Base-by-base conservation (phyloP, 2,329 filamentous ascomycete genomes). In the Trichoderma sp. region DNA sequence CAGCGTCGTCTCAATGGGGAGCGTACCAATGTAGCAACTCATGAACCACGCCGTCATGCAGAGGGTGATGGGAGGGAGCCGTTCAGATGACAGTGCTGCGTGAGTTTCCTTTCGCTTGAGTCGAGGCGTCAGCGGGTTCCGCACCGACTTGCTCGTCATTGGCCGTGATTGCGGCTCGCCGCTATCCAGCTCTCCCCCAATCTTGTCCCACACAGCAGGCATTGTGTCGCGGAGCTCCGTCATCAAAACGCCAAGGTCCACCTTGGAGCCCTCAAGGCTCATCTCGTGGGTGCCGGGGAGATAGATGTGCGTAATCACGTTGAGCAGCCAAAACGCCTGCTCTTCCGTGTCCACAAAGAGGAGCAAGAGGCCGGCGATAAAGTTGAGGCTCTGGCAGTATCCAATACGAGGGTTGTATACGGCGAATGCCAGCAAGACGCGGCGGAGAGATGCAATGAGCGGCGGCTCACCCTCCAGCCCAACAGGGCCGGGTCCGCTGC, bases 21-120 rank as follows among this genome's bases (percentile, higher is more conserved):
- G 82, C 0, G 92, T 97, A 64, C 94, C 93, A 70, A 97, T 95
- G 78, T 95, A 97, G 73, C 95, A 92, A 58, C 92, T 96, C 94
- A 98, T 97, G 78, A 98, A 96, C 94, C 94, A 98, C 4, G 94
- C 92, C 10, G 94, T 97, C 78, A 95, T 93, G 72, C 93, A 96
- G 5, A 98, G 85, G 0, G 92, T 95, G 71, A 98, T 94, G 13
- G 94, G 94, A 0, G 94, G 94, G 12, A 97, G 85, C 5, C 91
- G 86, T 59, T 81, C 80, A 4, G 80, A 81, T 12, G 82, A 78
- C 54, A 80, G 80, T 52, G 74, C 78, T 19, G 76, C 75, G 64
- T 77, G 76, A 64, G 77, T 74, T 29, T 80, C 80, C 67, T 76
- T 81, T 35, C 80, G 78, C 65, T 78, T 77, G 66, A 79, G 75